These are phyloP conservation scores for Polytrichum commune DNA, from an alignment of 225 moss, liverwort and hornwort genomes.

Conservation along the genomic window DNA sequence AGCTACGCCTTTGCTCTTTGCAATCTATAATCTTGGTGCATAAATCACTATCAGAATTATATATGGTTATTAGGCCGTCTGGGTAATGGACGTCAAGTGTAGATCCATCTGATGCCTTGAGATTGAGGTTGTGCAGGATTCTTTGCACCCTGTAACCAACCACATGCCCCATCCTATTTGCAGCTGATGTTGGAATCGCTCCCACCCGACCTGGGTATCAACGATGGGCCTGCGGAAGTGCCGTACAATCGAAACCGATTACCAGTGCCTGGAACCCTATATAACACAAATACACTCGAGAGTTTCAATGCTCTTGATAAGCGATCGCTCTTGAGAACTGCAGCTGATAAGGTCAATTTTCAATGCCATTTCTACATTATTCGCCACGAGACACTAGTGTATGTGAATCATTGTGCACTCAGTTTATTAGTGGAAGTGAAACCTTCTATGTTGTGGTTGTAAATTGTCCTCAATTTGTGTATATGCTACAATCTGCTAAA, in stretches of 20 bases:
- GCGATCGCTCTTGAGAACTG: conserved; percentile 45
- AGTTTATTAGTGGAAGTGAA: too few species aligned
- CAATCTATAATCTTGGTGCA: too few species aligned
- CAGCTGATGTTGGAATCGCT: conserved; percentile 90
- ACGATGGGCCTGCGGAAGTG: conserved; percentile 30
- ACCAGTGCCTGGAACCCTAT: conserved; percentile 79
- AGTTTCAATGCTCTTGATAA: conserved; percentile 77
- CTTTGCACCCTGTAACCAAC: conserved; percentile 95
- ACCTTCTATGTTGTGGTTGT: too few species aligned
- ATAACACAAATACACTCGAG: conserved; percentile 88
- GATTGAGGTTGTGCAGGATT: conserved; percentile 47
- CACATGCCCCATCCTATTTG: conserved; percentile 68
- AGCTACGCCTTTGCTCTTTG: background rate
- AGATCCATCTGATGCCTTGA: too few species aligned
- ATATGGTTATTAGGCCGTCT: too few species aligned
- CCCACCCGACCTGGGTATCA: conserved; percentile 71
- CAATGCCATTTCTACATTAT: too few species aligned
- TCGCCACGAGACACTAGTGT: too few species aligned
- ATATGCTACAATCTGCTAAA: too few species aligned
- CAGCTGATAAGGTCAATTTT: conserved; percentile 58
- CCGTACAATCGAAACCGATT: conserved; percentile 87
- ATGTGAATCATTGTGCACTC: too few species aligned
- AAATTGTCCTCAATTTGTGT: too few species aligned
- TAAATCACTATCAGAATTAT: too few species aligned
- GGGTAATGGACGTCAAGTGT: too few species aligned